These are phyloP conservation scores for Trypanosomatidae sp. DNA, from an alignment of 208 protist species.

Conservation along the genomic window DNA sequence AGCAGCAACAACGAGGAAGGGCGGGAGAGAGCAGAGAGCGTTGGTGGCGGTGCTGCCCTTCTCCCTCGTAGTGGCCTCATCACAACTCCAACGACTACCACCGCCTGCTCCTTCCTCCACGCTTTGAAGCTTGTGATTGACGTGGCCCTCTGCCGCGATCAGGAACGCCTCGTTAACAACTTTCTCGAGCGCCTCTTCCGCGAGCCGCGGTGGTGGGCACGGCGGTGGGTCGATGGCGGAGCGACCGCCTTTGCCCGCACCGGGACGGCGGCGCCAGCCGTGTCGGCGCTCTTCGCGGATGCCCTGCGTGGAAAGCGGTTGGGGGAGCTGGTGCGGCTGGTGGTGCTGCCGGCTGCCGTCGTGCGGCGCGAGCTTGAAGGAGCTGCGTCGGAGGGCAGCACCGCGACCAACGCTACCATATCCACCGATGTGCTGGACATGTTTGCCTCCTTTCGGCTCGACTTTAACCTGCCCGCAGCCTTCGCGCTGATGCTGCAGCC, in stretches of 20 bases:
- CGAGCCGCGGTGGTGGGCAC: conserved; percentile 76
- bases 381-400: neutral
- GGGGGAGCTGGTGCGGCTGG: conserved; percentile 53
- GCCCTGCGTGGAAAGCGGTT: conserved; percentile 53
- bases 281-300: conserved; percentile 44
- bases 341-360: conserved; percentile 48
- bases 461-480: conserved; percentile 57
- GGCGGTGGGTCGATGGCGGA: conserved; percentile 10
- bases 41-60: too few relatives aligned
- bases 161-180: conserved; percentile 55
- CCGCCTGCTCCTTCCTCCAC: conserved; percentile 32
- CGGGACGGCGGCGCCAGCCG: conserved; percentile 53
- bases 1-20: neutral
- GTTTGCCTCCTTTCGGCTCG: conserved; percentile 73
- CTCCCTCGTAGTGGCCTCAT: too few relatives aligned
- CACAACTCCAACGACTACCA: neutral
- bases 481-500: conserved; percentile 66
- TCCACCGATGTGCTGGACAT: conserved; percentile 46
- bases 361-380: too few relatives aligned
- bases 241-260: conserved; percentile 16
- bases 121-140: conserved; percentile 65
- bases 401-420: neutral
- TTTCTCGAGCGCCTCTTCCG: conserved; percentile 63
- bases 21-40: too few relatives aligned
- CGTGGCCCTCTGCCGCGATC: conserved; percentile 77